Evolutionary conservation across 2,329 filamentous ascomycete species (phyloP).

Genomic region (Colletotrichum phormii): DNA sequence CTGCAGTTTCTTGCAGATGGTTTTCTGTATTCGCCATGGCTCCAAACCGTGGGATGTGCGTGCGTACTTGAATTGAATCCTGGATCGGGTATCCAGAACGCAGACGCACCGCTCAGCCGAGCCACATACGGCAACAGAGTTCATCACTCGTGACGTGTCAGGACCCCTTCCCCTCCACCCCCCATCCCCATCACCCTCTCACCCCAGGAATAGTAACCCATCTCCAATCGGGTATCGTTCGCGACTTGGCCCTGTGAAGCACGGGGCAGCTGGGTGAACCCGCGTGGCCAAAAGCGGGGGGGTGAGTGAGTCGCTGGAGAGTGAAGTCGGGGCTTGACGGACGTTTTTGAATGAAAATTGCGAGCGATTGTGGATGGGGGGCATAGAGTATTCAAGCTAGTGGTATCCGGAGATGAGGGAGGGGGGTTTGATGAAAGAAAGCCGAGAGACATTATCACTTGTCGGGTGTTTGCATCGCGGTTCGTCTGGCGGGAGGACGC

Average conservation of each 20-base stretch:
- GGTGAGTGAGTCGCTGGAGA: background rate
- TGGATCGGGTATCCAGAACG: background rate
- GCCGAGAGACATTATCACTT: too few species aligned
- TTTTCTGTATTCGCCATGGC: background rate
- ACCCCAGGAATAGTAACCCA: too few species aligned
- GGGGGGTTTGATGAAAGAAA: too few species aligned
- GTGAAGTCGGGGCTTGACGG: too few species aligned
- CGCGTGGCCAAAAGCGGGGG: background rate
- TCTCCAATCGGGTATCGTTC: constrained; percentile 4
- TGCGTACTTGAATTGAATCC: background rate
- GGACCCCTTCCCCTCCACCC: background rate
- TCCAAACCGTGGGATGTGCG: background rate
- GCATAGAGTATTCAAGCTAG: too few species aligned
- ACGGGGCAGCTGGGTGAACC: background rate
- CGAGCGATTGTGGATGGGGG: too few species aligned
- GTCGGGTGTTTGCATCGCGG: too few species aligned
- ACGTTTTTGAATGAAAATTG: too few species aligned
- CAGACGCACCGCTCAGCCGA: background rate
- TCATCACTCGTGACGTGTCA: background rate
- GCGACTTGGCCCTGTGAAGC: constrained; percentile 7
- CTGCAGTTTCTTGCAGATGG: background rate
- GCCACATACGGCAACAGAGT: background rate
- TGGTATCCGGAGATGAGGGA: too few species aligned
- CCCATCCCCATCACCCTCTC: too few species aligned
- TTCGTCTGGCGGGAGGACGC: too few species aligned